These are phyloP conservation scores for Salvia hispanica DNA, from an alignment of 257 asterid species.

Conservation along the genomic window DNA sequence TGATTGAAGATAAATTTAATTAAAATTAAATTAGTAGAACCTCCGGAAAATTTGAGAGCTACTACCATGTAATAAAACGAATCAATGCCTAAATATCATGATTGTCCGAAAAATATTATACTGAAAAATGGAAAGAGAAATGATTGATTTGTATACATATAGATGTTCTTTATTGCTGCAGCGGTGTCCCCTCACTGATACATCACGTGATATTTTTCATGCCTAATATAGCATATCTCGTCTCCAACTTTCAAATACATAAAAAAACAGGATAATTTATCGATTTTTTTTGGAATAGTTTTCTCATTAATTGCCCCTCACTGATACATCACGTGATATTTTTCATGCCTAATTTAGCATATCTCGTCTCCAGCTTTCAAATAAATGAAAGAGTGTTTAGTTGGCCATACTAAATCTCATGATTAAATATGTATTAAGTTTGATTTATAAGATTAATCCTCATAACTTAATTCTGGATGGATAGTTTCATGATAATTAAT, in stretches of 20 bases:
- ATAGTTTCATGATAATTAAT: too few relatives aligned
- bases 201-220: constrained; percentile 40
- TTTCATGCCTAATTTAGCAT: constrained; percentile 32
- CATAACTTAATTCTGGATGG: too few relatives aligned
- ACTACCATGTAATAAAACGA: background rate
- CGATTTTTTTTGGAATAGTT: too few relatives aligned
- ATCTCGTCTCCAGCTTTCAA: background rate
- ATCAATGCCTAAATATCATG: background rate
- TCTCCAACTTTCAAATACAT: constrained; percentile 3
- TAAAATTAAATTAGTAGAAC: too few relatives aligned
- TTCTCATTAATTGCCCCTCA: background rate
- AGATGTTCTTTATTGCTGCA: background rate
- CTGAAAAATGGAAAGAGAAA: background rate
- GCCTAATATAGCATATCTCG: constrained; percentile 24
- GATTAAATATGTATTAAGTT: too few relatives aligned
- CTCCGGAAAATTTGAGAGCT: background rate
- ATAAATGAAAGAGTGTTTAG: too few relatives aligned
- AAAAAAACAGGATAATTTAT: too few relatives aligned
- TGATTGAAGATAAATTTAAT: too few relatives aligned
- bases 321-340: constrained; percentile 36
- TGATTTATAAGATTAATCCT: too few relatives aligned
- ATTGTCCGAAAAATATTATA: constrained; percentile 9
- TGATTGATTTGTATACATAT: constrained; percentile 10
- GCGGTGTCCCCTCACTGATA: background rate
- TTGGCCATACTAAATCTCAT: too few relatives aligned